Percentiles rank a stretch among this genome's conserved stretches.
Evolutionary conservation across 2,329 filamentous ascomycete genomes (phyloP).

Genomic region (Emergomyces africanus): DNA sequence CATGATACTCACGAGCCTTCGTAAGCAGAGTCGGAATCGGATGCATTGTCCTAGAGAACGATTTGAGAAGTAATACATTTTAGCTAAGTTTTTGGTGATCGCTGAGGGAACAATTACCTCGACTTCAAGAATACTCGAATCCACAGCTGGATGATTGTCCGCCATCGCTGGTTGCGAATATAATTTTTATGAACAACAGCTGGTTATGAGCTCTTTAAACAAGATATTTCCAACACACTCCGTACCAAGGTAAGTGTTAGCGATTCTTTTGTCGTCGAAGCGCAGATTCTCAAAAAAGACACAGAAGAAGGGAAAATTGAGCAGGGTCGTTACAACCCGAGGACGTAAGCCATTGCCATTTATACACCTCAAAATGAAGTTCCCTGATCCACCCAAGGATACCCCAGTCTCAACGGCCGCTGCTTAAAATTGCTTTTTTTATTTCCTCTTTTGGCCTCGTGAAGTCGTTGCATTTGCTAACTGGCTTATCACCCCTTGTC

Average conservation of each 20-base stretch:
- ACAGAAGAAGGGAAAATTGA: not conserved
- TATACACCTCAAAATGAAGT: not conserved
- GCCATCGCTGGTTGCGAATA: not conserved
- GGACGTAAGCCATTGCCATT: not conserved
- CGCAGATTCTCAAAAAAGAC: not conserved
- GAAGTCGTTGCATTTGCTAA: too few species aligned
- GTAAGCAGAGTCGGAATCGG: not conserved
- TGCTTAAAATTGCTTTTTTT: not conserved
- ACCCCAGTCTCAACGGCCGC: not conserved
- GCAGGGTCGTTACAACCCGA: not conserved
- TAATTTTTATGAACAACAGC: not conserved
- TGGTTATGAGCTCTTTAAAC: not conserved
- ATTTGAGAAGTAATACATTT: not conserved
- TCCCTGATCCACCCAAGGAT: not conserved
- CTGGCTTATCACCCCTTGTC: not conserved
- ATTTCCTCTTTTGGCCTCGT: not conserved
- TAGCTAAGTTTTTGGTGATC: not conserved
- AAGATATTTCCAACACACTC: too few species aligned
- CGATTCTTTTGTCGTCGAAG: not conserved
- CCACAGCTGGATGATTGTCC: not conserved
- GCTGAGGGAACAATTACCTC: not conserved
- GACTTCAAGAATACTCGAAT: not conserved
- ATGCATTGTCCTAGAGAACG: not conserved
- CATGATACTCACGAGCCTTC: constrained; percentile 1
- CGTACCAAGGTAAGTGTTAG: not conserved